Evolutionary conservation across 495 filamentous ascomycete genomes (phyloP), one percentile per base, ranked within the genome.

Genomic region (Hypoxylon lenormandii): DNA sequence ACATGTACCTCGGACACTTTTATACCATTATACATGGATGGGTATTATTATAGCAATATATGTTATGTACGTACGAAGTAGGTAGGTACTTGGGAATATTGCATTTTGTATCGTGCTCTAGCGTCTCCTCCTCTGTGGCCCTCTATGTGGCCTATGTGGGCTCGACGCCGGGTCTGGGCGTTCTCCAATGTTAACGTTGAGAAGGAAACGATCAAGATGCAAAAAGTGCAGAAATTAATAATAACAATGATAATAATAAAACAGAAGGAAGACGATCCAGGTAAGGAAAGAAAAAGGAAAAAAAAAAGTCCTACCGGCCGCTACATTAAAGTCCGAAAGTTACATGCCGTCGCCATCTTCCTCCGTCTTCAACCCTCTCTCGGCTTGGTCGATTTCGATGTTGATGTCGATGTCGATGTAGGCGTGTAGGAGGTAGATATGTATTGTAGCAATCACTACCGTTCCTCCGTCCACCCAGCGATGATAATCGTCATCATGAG

Each of bases 271-370:
- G n/a, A n/a, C n/a, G n/a, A n/a, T n/a, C n/a, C n/a, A n/a, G n/a
- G 22, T 6, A 51, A 43, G 11, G 11, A 48, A 45, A 21, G 2
- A 4, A 23, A 49, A 50, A 40, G 19, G 13, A 13, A 13, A 55
- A 48, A 40, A 58, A 46, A 38, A 38, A 55, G 56, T 67, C 64
- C 45, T 62, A 69, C 54, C 66, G 46, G 66, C 55, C 66, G 66
- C 66, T 70, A 57, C 60, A 70, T 65, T 65, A 70, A 70, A 70
- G 60, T 70, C 66, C 66, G 66, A 64, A 48, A 70, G 66, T 64
- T 64, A 60, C 66, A 64, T 64, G 54, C 42, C 49, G 52, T 38
- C 46, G 37, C n/a, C 51, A 19, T 49, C 22, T 50, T 57, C 19
- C 22, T 62, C 46, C 18, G 18, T 50, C 53, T 50, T 19, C 28